Conservation (phyloP, 148 eudicot genomes). For the Beta vulgaris region DNA sequence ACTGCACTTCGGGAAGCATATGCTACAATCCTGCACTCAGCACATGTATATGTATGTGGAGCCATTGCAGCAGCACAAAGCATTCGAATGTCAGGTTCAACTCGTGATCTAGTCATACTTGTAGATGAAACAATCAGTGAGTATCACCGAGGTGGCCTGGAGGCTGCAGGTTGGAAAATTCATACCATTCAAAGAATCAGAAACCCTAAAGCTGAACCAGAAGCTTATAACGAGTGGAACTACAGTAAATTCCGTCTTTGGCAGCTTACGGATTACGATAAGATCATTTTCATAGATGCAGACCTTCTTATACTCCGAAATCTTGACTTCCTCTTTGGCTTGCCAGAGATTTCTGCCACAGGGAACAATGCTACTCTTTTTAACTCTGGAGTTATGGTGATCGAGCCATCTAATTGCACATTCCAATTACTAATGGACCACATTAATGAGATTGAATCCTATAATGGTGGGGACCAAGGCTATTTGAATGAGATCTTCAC, state of each 20-base stretch:
- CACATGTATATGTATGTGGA: constrained; percentile 87
- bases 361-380: constrained; percentile 84
- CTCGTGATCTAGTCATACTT: constrained; percentile 83
- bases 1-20: constrained; percentile 78
- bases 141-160: constrained; percentile 70
- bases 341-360: constrained; percentile 78
- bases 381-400: constrained; percentile 93
- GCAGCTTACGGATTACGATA: constrained; percentile 92
- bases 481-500: constrained; percentile 89
- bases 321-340: constrained; percentile 70
- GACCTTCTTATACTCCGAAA: constrained; percentile 81
- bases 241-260: constrained; percentile 96
- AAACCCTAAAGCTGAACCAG: constrained; percentile 87
- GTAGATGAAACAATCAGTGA: constrained; percentile 76
- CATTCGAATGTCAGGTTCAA: constrained; percentile 87
- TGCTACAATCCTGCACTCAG: constrained; percentile 91
- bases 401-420: constrained; percentile 91
- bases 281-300: constrained; percentile 89
- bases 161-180: constrained; percentile 90
- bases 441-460: constrained; percentile 72
- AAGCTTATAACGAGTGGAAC: constrained; percentile 95
- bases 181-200: constrained; percentile 69
- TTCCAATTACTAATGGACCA: constrained; percentile 85
- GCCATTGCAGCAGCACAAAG: constrained; percentile 96
- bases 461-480: constrained; percentile 96